phyloP scores from a whole-genome alignment of 495 filamentous ascomycete species.

The Aspergillus mulundensis region DNA sequence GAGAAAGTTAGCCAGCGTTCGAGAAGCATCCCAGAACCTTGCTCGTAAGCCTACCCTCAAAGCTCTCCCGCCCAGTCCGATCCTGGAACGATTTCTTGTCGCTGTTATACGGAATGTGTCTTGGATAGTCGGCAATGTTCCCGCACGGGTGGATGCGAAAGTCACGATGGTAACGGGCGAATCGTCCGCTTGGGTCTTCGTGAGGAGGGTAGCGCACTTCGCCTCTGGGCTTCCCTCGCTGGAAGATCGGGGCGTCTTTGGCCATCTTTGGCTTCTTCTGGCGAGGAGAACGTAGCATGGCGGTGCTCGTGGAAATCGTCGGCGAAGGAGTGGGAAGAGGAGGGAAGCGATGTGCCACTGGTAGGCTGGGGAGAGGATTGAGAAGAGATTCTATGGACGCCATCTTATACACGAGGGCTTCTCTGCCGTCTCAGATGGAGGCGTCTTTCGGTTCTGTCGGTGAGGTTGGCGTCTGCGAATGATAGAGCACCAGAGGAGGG shows the following conservation, averaged over 20 bases:
- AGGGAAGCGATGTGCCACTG: background rate
- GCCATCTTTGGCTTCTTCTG: slow-evolving; percentile 48
- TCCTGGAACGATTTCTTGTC: slow-evolving; percentile 83
- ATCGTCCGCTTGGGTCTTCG: slow-evolving; percentile 54
- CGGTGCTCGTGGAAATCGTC: slow-evolving; percentile 16
- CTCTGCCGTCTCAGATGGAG: background rate
- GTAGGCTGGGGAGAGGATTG: slow-evolving; percentile 18
- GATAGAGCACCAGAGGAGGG: background rate
- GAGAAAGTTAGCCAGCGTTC: background rate
- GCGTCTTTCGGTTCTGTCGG: background rate
- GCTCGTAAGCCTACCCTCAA: slow-evolving; percentile 63
- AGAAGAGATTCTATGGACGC: slow-evolving; percentile 26
- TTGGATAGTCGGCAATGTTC: slow-evolving; percentile 61
- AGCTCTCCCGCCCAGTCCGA: slow-evolving; percentile 79
- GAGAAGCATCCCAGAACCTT: background rate
- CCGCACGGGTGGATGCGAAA: slow-evolving; percentile 67
- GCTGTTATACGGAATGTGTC: slow-evolving; percentile 89
- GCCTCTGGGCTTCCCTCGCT: slow-evolving; percentile 55
- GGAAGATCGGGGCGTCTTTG: slow-evolving; percentile 58
- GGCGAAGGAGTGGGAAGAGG: slow-evolving; percentile 14
- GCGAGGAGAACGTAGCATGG: slow-evolving; percentile 18
- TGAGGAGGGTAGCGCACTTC: slow-evolving; percentile 63
- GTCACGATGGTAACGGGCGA: slow-evolving; percentile 50
- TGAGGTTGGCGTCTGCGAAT: slow-evolving; percentile 3
- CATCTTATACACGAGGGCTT: slow-evolving; percentile 9